Evolutionary conservation across 2,329 filamentous ascomycete genomes (phyloP), one percentile per base, ranked within the genome.

Genomic region (Paraconiothyrium brasiliense): DNA sequence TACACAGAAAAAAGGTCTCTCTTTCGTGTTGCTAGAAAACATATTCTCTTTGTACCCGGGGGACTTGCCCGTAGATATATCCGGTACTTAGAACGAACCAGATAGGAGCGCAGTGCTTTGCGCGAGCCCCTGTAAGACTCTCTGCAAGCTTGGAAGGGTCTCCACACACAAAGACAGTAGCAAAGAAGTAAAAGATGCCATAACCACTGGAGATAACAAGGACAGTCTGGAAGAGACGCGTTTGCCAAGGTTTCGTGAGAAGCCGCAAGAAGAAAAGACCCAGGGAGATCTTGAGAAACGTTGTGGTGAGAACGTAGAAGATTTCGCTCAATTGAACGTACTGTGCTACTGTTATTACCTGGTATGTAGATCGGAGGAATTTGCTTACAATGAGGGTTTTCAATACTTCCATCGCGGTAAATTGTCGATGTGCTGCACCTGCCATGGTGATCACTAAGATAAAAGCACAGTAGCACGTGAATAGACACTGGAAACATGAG

Each of bases 271-370:
- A 78, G 70, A 78, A 78, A 24, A 78, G 72, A 1, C 75, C 74
- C 3, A 78, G 63, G 2, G 75, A 76, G 13, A 77, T 69, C 65
- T 85, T 86, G 48, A 85, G 78, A 20, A 83, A 68, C 6, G 81
- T 79, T 7, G 82, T 84, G 0, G 82, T 80, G 62, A 85, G 76
- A 30, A 84, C 80, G 69, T 87, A 88, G 69, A 83, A 84, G 52
- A 84, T 76, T 66, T 87, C 84, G 20, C 65, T 67, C 6, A 77
- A 66, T 66, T 76, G 73, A 20, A 78, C 65, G 27, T 71, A 72
- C 74, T 76, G 22, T 22, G 10, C 44, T 16, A 1, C 8, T 16
- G 30, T 24, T 0, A 24, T 46, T 71, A 44, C 67, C 61, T 51
- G 24, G 4, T 5, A n/a, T 14, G 11, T 32, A 7, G 5, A 30